phyloP scores from a whole-genome alignment of 2,329 filamentous ascomycete genomes.

The Drechslerella coelobrocha region DNA sequence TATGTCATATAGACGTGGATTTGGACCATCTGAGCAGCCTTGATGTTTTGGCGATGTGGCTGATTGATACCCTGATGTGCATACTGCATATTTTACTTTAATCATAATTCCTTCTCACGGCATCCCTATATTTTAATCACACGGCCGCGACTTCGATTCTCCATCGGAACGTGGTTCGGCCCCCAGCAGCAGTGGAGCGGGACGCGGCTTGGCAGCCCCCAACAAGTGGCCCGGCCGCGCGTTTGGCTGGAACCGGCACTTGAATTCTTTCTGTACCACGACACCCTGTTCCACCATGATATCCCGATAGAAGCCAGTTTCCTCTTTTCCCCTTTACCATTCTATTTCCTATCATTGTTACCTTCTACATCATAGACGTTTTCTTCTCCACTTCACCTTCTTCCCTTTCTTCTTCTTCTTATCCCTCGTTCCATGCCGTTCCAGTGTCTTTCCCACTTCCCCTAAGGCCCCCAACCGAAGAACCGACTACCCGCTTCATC shows the following conservation, averaged over 20 bases:
- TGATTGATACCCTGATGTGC: no score
- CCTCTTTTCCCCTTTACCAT: neutral
- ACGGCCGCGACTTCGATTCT: conserved; percentile 6
- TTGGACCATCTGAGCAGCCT: no score
- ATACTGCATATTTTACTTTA: neutral
- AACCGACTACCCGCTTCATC: neutral
- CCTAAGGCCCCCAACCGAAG: neutral
- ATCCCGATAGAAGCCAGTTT: neutral
- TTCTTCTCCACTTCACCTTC: no score
- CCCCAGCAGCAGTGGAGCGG: conserved; percentile 24
- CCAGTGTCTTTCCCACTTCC: neutral
- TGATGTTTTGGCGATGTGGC: no score
- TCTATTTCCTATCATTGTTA: no score
- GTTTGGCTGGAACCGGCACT: neutral
- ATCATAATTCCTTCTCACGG: conserved; percentile 8
- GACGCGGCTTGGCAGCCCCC: neutral
- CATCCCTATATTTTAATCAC: conserved; percentile 29
- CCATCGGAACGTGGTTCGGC: neutral
- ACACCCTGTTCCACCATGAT: neutral
- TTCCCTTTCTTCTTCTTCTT: neutral
- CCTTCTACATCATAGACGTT: no score
- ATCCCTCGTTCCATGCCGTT: neutral
- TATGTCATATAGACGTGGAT: no score
- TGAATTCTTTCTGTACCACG: neutral
- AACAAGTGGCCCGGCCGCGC: neutral